Percentiles rank a stretch among this genome's conserved stretches.
phyloP scores from a whole-genome alignment of 805 yeast genomes.

The Ogataea methylovora region DNA sequence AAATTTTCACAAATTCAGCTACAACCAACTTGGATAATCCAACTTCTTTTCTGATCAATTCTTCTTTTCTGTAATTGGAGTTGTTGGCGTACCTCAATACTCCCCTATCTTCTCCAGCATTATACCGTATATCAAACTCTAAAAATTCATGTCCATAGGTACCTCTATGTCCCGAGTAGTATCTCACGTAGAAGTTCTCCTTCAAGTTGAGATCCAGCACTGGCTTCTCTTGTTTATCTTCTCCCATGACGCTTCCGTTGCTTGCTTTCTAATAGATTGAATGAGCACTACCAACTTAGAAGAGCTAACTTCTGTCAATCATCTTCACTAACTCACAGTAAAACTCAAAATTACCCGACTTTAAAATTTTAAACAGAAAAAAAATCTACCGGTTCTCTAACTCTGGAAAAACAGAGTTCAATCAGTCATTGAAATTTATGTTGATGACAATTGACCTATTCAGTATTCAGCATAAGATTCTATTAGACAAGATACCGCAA shows the following conservation, averaged over 20 bases:
- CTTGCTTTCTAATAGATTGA: no score
- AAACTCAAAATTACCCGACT: neutral
- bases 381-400: no score
- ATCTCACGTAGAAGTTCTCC: constrained; percentile 27
- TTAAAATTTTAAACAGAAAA: neutral
- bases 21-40: constrained; percentile 27
- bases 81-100: constrained; percentile 33
- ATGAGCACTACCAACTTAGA: no score
- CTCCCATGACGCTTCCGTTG: no score
- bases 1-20: constrained; percentile 25
- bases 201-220: neutral
- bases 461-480: neutral
- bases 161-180: constrained; percentile 38
- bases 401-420: no score
- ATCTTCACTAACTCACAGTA: neutral
- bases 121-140: constrained; percentile 16
- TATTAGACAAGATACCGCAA: neutral
- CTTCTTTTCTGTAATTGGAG: constrained; percentile 37
- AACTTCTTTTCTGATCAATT: constrained; percentile 31
- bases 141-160: constrained; percentile 36
- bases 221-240: neutral
- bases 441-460: no score
- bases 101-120: constrained; percentile 6
- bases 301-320: no score
- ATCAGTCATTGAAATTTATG: no score